phyloP scores from a whole-genome alignment of 768 basidiomycete species.

The Boletus subparvulus region DNA sequence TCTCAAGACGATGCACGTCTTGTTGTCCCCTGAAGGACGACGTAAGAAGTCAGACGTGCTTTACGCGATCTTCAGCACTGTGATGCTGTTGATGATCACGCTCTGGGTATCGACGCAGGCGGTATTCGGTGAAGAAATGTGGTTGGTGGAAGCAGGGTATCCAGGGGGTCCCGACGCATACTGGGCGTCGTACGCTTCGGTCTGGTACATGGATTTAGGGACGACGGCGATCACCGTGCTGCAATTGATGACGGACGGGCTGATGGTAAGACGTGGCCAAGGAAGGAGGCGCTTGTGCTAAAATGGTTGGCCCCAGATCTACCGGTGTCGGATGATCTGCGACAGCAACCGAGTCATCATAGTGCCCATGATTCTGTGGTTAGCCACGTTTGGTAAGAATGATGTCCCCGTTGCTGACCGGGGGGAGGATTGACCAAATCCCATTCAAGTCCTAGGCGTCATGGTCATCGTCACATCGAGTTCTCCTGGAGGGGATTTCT shows the following conservation, averaged over 20 bases:
- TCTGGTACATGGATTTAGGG: slow-evolving; percentile 34
- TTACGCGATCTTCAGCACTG: slow-evolving; percentile 26
- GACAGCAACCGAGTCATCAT: slow-evolving; percentile 12
- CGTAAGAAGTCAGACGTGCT: slow-evolving; percentile 15
- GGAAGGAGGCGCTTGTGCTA: neutral
- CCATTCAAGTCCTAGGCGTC: slow-evolving; percentile 18
- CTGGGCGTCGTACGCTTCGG: slow-evolving; percentile 23
- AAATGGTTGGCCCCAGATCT: slow-evolving; percentile 30
- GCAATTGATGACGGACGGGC: slow-evolving; percentile 37
- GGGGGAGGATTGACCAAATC: neutral
- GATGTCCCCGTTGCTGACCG: neutral
- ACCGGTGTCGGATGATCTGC: slow-evolving; percentile 40
- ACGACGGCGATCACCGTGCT: slow-evolving; percentile 28
- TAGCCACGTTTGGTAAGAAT: slow-evolving; percentile 26
- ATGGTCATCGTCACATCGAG: slow-evolving; percentile 15
- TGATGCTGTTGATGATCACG: slow-evolving; percentile 34
- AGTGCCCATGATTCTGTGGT: slow-evolving; percentile 24
- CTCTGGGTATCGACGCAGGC: slow-evolving; percentile 29
- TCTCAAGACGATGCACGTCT: slow-evolving; percentile 21
- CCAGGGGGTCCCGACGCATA: slow-evolving; percentile 39
- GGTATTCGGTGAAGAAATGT: slow-evolving; percentile 37
- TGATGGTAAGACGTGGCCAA: slow-evolving; percentile 34
- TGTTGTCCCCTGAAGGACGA: slow-evolving; percentile 4
- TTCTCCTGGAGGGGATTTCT: slow-evolving; percentile 20
- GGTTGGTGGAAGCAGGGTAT: slow-evolving; percentile 32